Evolutionary conservation across 768 basidiomycete genomes (phyloP), one percentile per base, ranked within the genome.

Genomic region (Hericium erinaceus): DNA sequence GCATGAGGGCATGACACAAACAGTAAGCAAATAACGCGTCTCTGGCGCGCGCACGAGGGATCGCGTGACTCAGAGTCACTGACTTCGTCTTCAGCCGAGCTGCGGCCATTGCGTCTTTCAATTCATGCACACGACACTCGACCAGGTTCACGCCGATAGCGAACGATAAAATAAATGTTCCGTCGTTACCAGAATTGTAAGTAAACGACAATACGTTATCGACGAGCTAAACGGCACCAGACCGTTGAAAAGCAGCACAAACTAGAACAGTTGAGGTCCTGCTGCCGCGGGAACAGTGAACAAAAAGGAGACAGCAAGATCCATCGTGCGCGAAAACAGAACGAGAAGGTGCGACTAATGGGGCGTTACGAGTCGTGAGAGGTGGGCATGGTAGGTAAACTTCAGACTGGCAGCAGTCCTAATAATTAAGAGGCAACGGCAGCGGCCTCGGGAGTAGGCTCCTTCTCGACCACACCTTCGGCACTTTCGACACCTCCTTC

Each of bases 161-260:
- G 20, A 55, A 39, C 9, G 6, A 16, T 18, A 40, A 15, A 26
- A n/a, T 39, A 28, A 51, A 46, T 12, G 22, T 13, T 26, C 50
- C 39, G 33, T 57, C 37, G 37, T 40, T n/a, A 44, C 20, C 50
- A 10, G n/a, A 18, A n/a, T 33, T 51, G 39, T 24, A 40, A 37
- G 22, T n/a, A 18, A 22, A 49, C 56, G 50, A 71, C 67, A 69
- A 44, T 51, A 60, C 54, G 57, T 61, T 63, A 58, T 51, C 50
- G 28, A 64, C 60, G 62, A 64, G 62, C 44, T 74, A 64, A 75
- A 75, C 72, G 73, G 67, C 74, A 75, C 78, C 76, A 77, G 75
- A 80, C 74, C 76, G 68, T 67, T 61, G 55, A 57, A 58, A 61
- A 33, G 40, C 20, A 41, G 54, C 40, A 55, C 54, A 60, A 46